Conservation (phyloP, 2,329 filamentous ascomycete genomes). For the Calycina herbarum region DNA sequence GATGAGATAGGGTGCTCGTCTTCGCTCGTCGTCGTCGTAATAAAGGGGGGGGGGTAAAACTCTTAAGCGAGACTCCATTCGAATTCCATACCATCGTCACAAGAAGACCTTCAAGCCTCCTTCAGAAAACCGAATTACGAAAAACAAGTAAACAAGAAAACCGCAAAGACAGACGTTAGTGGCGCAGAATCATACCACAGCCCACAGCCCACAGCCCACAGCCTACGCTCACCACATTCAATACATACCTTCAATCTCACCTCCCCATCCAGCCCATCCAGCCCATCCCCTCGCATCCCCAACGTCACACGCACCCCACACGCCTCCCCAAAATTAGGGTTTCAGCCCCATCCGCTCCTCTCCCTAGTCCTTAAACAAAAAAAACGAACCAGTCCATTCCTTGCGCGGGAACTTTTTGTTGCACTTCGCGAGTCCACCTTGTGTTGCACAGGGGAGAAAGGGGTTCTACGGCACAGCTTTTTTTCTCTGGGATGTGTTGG, state of each 20-base stretch:
- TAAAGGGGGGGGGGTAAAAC: not conserved
- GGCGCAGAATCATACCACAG: not conserved
- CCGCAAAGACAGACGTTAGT: too few relatives aligned
- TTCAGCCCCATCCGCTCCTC: not conserved
- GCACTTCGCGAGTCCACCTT: slow-evolving; percentile 20
- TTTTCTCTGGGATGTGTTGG: too few relatives aligned
- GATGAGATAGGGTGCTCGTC: too few relatives aligned
- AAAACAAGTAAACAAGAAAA: too few relatives aligned
- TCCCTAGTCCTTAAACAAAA: too few relatives aligned
- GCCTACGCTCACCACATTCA: not conserved
- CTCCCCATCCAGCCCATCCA: not conserved
- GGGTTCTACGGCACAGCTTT: too few relatives aligned
- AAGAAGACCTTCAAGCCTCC: not conserved
- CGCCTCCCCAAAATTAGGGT: not conserved
- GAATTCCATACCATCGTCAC: not conserved
- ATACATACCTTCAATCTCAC: not conserved
- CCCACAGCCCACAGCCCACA: too few relatives aligned
- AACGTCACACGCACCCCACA: too few relatives aligned
- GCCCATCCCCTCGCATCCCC: too few relatives aligned
- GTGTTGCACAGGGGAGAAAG: not conserved
- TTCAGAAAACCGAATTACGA: not conserved
- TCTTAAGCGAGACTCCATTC: not conserved
- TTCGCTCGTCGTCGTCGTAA: too few relatives aligned
- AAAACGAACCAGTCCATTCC: too few relatives aligned
- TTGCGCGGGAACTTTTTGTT: slow-evolving; percentile 24